Base-by-base conservation (phyloP, 73 alveolate genomes). In the Paramecium pentaurelia region DNA sequence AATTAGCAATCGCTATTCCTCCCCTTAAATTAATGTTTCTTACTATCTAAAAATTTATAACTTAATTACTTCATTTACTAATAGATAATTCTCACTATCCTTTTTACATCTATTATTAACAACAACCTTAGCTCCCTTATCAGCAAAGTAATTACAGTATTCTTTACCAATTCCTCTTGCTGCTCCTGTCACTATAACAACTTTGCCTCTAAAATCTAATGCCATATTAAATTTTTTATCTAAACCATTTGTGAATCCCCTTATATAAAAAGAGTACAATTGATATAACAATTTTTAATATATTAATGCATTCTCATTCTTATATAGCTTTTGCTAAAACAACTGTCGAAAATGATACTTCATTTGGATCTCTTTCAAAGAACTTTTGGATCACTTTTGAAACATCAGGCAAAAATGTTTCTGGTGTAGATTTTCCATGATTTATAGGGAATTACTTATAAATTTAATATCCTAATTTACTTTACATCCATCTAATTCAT, bases 101-200 rank as follows among this genome's bases (percentile, higher is more conserved):
- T 71, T 88, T 38, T 95, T 30, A 10, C 94, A 95, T 12, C 99
- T 98, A 20, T 97, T 98, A 60, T 97, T 97, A 68, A 95, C 99
- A 30, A 97, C 96, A 25, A 97, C 97, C 94, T 97, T 96, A 34
- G 98, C 99, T 27, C 99, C 99, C 42, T 96, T 54, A 1, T 93
- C 58, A 68, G 98, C 98, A 45, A 97, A 92, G 92, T 88, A 88
- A 37, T 87, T 94, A 59, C 98, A 98, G 86, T 97, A 96, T 85
- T 96, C 97, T 38, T 88, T 89, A 14, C 99, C 98, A 16, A 96
- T 93, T 25, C 99, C 98, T 36, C 95, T 94, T 22, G 97, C 99
- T 32, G 99, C 99, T 11, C 99, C 99, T 1, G 99, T 96, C 71
- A 96, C 95, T 16, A 96, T 94, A 22, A 93, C 96, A 28, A 96